These are phyloP conservation scores for Tranzscheliella williamsii DNA, from an alignment of 1,284 basidiomycete genomes.

Conservation along the genomic window DNA sequence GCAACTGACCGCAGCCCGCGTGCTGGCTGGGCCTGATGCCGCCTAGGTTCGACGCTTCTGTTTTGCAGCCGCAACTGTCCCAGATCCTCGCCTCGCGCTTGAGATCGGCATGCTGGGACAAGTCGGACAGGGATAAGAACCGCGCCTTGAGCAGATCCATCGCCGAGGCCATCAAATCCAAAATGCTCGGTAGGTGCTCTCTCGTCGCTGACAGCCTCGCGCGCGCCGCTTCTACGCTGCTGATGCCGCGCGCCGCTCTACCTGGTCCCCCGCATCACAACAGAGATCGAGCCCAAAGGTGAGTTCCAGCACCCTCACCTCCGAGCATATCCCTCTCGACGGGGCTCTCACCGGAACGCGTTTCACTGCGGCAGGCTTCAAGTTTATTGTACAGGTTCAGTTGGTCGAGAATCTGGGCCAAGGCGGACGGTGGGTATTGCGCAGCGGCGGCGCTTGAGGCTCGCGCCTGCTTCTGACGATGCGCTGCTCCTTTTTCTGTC, in stretches of 20 bases:
- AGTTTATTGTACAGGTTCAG: conserved; percentile 48
- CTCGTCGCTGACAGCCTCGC: neutral
- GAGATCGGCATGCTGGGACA: conserved; percentile 30
- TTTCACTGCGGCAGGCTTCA: conserved; percentile 49
- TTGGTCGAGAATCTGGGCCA: conserved; percentile 50
- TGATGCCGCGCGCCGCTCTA: no score
- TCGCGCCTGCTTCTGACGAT: no score
- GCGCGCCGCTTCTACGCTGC: neutral
- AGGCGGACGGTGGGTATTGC: conserved; percentile 40
- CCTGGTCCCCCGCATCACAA: no score
- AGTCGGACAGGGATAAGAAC: conserved; percentile 37
- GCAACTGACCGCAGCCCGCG: no score
- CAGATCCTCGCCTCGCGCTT: conserved; percentile 11
- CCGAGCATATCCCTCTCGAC: no score
- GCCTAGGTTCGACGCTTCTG: conserved; percentile 34
- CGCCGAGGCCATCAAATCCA: conserved; percentile 34
- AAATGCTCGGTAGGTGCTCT: conserved; percentile 37
- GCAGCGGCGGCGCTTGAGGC: no score
- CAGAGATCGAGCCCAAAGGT: conserved; percentile 45
- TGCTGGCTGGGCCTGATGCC: no score
- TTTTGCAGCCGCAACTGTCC: conserved; percentile 14
- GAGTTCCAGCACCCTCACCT: no score
- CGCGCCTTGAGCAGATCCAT: conserved; percentile 26
- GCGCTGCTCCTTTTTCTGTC: no score
- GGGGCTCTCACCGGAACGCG: no score